Conservation (phyloP, 164 flowering plant genomes). For the Hamamelis virginiana region DNA sequence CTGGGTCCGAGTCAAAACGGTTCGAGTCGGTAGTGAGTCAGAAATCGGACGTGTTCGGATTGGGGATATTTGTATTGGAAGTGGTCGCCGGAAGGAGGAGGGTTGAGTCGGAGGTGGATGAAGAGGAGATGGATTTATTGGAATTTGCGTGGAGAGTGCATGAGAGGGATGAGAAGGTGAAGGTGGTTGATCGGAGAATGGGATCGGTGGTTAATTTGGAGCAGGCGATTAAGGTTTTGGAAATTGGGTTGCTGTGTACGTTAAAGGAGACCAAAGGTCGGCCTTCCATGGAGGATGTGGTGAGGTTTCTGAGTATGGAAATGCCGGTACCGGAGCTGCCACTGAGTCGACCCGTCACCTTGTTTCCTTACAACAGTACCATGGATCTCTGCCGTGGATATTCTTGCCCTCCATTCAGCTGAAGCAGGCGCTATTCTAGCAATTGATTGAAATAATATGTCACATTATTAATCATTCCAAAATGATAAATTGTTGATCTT, state of each 20-base stretch:
- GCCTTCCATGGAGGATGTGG: slow-evolving; percentile 50
- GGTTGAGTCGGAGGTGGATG: slow-evolving; percentile 6
- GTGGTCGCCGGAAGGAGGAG: slow-evolving; percentile 46
- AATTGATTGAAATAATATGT: too few relatives aligned
- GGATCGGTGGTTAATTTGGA: slow-evolving; percentile 33
- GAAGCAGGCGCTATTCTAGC: slow-evolving; percentile 9
- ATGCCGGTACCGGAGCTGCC: slow-evolving; percentile 42
- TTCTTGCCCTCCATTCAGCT: slow-evolving; percentile 40
- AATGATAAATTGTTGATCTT: too few relatives aligned
- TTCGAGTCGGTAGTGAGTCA: slow-evolving; percentile 31
- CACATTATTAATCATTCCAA: too few relatives aligned
- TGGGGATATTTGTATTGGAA: slow-evolving; percentile 48
- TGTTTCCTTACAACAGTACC: slow-evolving; percentile 45
- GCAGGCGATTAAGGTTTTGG: slow-evolving; percentile 38
- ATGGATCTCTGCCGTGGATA: slow-evolving; percentile 36
- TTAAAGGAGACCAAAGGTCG: slow-evolving; percentile 38
- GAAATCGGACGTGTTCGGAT: slow-evolving; percentile 39
- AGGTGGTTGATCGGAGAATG: slow-evolving; percentile 40
- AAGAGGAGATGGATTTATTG: slow-evolving; percentile 37
- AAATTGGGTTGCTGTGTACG: slow-evolving; percentile 52
- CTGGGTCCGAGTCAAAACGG: slow-evolving; percentile 20
- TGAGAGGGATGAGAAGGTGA: slow-evolving; percentile 27
- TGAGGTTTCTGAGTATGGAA: slow-evolving; percentile 31
- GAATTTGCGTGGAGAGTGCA: slow-evolving; percentile 56
- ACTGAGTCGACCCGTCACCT: slow-evolving; percentile 34